Evolutionary conservation across 495 filamentous ascomycete genomes (phyloP).

Genomic region (Chlorociboria aeruginascens): DNA sequence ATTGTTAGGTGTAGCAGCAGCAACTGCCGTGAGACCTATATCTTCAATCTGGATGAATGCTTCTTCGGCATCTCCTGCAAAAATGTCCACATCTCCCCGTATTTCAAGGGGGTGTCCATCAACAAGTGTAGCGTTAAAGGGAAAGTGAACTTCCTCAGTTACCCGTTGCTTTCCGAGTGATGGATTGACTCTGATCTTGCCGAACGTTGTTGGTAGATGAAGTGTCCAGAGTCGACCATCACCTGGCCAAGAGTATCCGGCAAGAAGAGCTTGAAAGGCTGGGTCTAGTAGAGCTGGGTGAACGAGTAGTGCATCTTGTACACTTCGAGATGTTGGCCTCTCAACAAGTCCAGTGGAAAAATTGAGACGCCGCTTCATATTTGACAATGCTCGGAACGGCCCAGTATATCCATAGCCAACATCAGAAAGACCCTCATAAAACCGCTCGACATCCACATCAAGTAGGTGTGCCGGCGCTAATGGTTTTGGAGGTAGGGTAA

Average conservation of each 20-base stretch:
- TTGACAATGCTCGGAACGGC: conserved; percentile 11
- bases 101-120: too few relatives aligned
- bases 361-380: conserved; percentile 1
- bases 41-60: too few relatives aligned
- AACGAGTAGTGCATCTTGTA: conserved; percentile 3
- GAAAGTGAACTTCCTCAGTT: too few relatives aligned
- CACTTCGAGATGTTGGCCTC: too few relatives aligned
- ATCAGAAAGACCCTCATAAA: conserved; percentile 22
- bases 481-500: conserved; percentile 1
- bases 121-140: too few relatives aligned
- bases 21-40: too few relatives aligned
- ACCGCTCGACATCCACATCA: conserved; percentile 14
- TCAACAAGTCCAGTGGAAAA: conserved; percentile 4
- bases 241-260: conserved; percentile 26
- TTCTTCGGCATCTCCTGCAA: too few relatives aligned
- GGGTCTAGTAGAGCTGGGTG: conserved; percentile 31
- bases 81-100: too few relatives aligned
- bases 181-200: not conserved
- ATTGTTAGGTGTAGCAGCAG: not conserved
- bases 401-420: conserved; percentile 25
- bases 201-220: conserved; percentile 23
- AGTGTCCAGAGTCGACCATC: conserved; percentile 22
- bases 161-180: too few relatives aligned
- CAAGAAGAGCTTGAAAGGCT: conserved; percentile 30
- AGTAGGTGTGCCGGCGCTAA: not conserved